A percentile compares a stretch with the other conserved stretches of the same genome.
phyloP scores from a whole-genome alignment of 1,284 basidiomycete genomes.

The Cronartium quercuum region DNA sequence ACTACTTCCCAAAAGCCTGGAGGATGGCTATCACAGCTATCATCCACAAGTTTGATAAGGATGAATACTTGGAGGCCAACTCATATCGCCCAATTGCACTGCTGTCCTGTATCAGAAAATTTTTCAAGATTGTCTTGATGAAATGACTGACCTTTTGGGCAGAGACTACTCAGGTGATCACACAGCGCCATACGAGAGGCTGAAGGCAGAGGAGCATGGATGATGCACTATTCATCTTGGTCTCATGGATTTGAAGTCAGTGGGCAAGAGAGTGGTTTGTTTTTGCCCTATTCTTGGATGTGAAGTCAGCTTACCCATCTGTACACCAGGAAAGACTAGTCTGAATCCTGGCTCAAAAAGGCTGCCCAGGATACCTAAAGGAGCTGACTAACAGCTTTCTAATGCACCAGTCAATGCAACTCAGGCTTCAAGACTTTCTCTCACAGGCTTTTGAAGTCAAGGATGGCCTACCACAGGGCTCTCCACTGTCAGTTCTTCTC shows the following conservation, averaged over 20 bases:
- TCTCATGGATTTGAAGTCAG: not conserved
- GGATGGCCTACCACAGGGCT: conserved; percentile 16
- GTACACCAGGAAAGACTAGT: conserved; percentile 1
- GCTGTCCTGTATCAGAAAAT: no score
- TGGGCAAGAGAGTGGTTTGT: not conserved
- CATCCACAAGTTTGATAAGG: not conserved
- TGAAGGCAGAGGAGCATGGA: not conserved
- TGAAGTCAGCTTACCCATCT: conserved; percentile 6
- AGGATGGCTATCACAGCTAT: not conserved
- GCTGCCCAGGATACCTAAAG: not conserved
- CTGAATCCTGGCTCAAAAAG: not conserved
- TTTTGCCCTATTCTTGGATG: not conserved
- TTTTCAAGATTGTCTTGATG: conserved; percentile 8
- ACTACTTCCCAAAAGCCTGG: conserved; percentile 1
- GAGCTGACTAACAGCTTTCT: not conserved
- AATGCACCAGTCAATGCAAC: not conserved
- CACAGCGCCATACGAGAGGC: not conserved
- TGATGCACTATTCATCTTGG: not conserved
- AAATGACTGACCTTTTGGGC: not conserved
- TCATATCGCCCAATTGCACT: no score
- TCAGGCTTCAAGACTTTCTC: not conserved
- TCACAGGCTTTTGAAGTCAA: no score
- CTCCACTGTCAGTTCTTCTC: not conserved
- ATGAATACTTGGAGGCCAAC: no score
- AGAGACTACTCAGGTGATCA: not conserved